Percentiles rank a stretch among this genome's conserved stretches.
Evolutionary conservation across 768 basidiomycete genomes (phyloP).

Genomic region (Gyrodon lividus): DNA sequence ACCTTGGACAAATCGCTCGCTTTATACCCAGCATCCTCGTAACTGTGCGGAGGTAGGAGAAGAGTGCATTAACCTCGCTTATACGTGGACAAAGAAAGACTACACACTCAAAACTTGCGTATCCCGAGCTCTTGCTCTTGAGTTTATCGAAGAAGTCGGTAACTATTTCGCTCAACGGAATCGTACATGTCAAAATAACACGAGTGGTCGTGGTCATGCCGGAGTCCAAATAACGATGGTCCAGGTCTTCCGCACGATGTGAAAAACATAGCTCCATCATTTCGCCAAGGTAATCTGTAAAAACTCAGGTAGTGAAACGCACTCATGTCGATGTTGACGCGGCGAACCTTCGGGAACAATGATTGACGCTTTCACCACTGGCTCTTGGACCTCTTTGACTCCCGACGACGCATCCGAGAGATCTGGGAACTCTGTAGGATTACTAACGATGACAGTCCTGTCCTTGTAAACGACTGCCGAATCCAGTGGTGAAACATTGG

Average conservation of each 20-base stretch:
- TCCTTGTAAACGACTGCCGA: conserved; percentile 70
- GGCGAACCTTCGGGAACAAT: conserved; percentile 85
- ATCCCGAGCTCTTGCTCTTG: conserved; percentile 90
- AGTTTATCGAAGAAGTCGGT: conserved; percentile 94
- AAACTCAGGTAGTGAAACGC: not conserved
- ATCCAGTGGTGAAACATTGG: not conserved
- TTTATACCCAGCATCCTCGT: conserved; percentile 91
- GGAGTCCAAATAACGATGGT: conserved; percentile 82
- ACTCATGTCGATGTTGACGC: not conserved
- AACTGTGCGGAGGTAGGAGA: conserved; percentile 48
- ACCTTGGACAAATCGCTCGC: conserved; percentile 83
- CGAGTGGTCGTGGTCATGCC: conserved; percentile 44
- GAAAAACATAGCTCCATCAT: conserved; percentile 94
- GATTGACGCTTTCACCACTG: conserved; percentile 89
- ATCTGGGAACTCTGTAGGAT: conserved; percentile 96
- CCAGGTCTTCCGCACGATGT: conserved; percentile 80
- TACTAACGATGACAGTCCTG: conserved; percentile 68
- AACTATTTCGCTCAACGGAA: conserved; percentile 93
- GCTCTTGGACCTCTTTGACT: conserved; percentile 83
- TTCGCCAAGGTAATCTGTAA: conserved; percentile 83
- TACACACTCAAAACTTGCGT: conserved; percentile 87
- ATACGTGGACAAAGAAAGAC: not conserved
- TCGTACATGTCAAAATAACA: conserved; percentile 73
- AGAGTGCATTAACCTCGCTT: not conserved
- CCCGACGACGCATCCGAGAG: conserved; percentile 54